Percentiles rank a stretch among this genome's conserved stretches.
phyloP scores from a whole-genome alignment of 2,329 filamentous ascomycete species.

The Colletotrichum sidae region DNA sequence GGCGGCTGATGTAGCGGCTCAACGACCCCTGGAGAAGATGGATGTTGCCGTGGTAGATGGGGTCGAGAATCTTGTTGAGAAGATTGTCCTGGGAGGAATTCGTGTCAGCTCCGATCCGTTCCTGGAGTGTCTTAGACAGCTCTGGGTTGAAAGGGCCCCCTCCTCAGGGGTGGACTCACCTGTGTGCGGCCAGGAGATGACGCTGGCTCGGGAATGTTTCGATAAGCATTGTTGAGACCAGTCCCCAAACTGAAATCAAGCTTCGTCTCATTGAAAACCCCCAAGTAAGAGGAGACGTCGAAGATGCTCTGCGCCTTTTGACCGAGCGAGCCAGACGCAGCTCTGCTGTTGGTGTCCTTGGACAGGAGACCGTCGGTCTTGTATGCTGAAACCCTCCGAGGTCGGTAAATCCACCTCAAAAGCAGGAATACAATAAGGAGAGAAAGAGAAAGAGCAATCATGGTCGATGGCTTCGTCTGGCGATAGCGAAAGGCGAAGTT shows the following conservation, averaged over 20 bases:
- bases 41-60: slow-evolving; percentile 35
- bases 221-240: slow-evolving; percentile 30
- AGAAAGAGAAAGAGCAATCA: slow-evolving; percentile 1
- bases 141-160: slow-evolving; percentile 18
- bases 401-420: slow-evolving; percentile 6
- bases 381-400: slow-evolving; percentile 16
- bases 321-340: slow-evolving; percentile 37
- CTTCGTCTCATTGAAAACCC: not conserved
- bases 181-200: slow-evolving; percentile 35
- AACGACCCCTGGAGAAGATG: slow-evolving; percentile 27
- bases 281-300: too few relatives aligned
- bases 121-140: slow-evolving; percentile 20
- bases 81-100: slow-evolving; percentile 29
- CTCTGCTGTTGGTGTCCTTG: slow-evolving; percentile 33
- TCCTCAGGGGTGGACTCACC: slow-evolving; percentile 21
- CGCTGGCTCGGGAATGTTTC: slow-evolving; percentile 35
- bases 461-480: not conserved
- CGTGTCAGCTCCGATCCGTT: slow-evolving; percentile 1
- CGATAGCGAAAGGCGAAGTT: too few relatives aligned
- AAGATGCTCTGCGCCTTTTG: slow-evolving; percentile 13
- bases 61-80: slow-evolving; percentile 38
- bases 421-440: slow-evolving; percentile 14
- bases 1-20: slow-evolving; percentile 30
- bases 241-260: slow-evolving; percentile 25
- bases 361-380: not conserved